phyloP scores from a whole-genome alignment of 23 red algal genomes.

The Pyropia haitanensis region DNA sequence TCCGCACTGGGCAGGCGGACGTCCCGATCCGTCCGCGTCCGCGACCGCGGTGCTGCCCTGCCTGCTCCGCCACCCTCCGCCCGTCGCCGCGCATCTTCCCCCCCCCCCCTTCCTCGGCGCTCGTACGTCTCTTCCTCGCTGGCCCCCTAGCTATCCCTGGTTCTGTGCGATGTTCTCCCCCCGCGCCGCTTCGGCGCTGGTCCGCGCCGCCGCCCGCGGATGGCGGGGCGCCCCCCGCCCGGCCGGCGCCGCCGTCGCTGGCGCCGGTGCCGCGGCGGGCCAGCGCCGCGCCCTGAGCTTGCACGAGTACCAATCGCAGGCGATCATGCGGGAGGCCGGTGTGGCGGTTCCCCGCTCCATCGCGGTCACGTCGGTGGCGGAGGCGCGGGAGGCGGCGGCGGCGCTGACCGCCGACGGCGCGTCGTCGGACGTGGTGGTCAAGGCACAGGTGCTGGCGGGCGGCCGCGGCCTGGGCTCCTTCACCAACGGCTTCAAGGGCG shows the following conservation, averaged over 20 bases:
- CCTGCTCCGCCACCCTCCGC: too few species aligned
- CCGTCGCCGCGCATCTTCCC: too few species aligned
- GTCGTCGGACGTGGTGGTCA: conserved; percentile 68
- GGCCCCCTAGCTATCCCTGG: too few species aligned
- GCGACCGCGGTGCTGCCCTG: too few species aligned
- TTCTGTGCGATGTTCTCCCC: neutral
- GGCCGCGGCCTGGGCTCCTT: conserved; percentile 87
- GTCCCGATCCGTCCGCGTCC: too few species aligned
- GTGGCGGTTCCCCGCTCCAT: conserved; percentile 70
- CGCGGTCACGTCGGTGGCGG: conserved; percentile 49
- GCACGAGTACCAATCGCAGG: conserved; percentile 95
- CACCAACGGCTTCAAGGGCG: conserved; percentile 82
- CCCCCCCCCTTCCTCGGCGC: too few species aligned
- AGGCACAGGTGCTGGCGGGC: conserved; percentile 95
- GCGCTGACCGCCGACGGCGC: conserved; percentile 11
- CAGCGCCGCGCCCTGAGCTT: conserved; percentile 57
- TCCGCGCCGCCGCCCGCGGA: neutral
- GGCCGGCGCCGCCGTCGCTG: neutral
- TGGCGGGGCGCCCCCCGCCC: neutral
- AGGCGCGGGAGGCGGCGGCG: conserved; percentile 40
- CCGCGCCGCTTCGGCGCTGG: neutral
- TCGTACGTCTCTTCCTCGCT: too few species aligned
- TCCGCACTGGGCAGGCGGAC: too few species aligned
- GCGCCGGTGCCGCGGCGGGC: conserved; percentile 20
- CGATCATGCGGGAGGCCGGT: conserved; percentile 56